Evolutionary conservation across 2,329 filamentous ascomycete genomes (phyloP), one percentile per base, ranked within the genome.

Genomic region (Cucurbitaria berberidis): DNA sequence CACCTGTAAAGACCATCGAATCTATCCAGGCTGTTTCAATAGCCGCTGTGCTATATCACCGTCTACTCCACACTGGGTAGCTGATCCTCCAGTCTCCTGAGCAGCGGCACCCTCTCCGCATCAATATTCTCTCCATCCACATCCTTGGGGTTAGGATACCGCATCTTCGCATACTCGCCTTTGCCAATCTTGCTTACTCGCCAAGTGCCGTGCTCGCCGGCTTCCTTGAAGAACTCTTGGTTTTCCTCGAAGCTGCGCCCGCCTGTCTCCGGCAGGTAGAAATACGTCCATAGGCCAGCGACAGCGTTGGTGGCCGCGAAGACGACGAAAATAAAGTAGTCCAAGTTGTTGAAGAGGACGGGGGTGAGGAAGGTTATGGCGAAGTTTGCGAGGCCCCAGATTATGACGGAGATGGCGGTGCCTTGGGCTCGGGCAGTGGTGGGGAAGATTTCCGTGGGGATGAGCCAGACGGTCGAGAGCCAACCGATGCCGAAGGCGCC

Each of bases 401-500:
- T 69, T 29, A 81, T 80, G 44, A 85, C 83, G 13, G 76, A 80
- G 26, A 84, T 77, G 27, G 82, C 82, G 3, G 81, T 81, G 0
- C 82, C 83, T 63, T 84, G 79, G 1, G 82, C 82, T 13, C 83
- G 76, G 0, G 81, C 81, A 1, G 79, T 80, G 3, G 80, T 83
- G 0, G 83, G 82, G 57, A 78, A 85, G 50, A 85, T 84, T 58
- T 86, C 83, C 0, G 83, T 85, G 0, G 83, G 83, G 32, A 85
- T 83, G 3, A 86, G 73, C 84, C 84, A 86, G 16, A 83, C 78
- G 1, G 84, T 83, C 1, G 82, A 76, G 2, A 86, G 75, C 84
- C 84, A 86, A 21, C 82, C 82, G 39, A 86, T 83, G 3, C 84
- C 84, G 53, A 86, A 86, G 16, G 82, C 81, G 7, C 82, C 83